Evolutionary conservation across 805 yeast species (phyloP), one percentile per base, ranked within the genome.

Genomic region (Cyberlindnera americana): DNA sequence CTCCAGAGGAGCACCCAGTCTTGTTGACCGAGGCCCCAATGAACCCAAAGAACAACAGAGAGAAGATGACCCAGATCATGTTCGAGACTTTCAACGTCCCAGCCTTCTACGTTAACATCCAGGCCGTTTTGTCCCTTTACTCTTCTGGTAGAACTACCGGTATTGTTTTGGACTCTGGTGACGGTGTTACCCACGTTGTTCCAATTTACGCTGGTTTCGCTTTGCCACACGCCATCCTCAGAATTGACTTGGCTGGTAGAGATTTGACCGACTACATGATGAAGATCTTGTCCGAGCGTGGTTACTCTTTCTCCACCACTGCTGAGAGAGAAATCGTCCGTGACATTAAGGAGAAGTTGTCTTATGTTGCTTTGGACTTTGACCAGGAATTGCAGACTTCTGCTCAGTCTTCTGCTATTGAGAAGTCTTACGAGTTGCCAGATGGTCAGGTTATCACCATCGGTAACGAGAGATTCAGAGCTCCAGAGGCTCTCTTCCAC

Each of bases 81-180:
- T 93, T 93, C 67, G 99, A 93, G 81, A 93, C 98, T 56, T 93
- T 93, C 81, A 91, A 91, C 72, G 97, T 90, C 54, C 99, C 99
- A 64, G 99, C 99, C 47, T 90, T 93, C 78, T 93, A 93, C 83
- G 97, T 93, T 57, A 83, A 95, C 60, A 91, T 93, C 67, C 99
- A 91, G 77, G 98, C 99, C 61, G 97, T 91, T 47, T 81, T 93
- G 67, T 93, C 99, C 44, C 79, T 93, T 66, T 93, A 93, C 79
- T 89, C 99, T 43, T 90, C 98, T 53, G 99, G 99, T 79, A 91
- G 98, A 85, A 95, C 98, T 62, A 93, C 99, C 56, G 99, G 99
- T 88, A 90, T 91, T 64, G 99, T 93, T 54, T 81, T 93, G 69
- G 99, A 91, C 78, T 90, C 97, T 54, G 99, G 99, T 83, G 99